Evolutionary conservation across 2,329 filamentous ascomycete genomes (phyloP).

Genomic region (Aotearoamyces nothofagi): DNA sequence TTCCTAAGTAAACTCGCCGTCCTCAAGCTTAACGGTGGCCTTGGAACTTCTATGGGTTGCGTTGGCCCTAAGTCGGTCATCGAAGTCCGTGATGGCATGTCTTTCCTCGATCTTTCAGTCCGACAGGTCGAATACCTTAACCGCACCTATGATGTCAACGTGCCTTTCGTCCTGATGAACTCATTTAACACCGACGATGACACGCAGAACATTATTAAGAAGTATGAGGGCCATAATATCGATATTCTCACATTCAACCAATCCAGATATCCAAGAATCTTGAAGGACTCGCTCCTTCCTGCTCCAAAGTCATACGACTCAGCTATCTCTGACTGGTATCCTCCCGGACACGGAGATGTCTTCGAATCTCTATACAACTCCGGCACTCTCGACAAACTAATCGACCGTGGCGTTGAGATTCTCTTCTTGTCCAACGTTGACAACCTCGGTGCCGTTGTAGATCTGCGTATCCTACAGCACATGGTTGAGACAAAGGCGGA

Average conservation of each 20-base stretch:
- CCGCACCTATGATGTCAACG: slow-evolving; percentile 93
- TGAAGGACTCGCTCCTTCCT: slow-evolving; percentile 95
- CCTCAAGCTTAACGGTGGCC: slow-evolving; percentile 97
- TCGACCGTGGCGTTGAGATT: slow-evolving; percentile 90
- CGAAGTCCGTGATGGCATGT: slow-evolving; percentile 99
- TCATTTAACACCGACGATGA: slow-evolving; percentile 99
- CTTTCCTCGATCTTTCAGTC: slow-evolving; percentile 95
- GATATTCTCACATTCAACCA: slow-evolving; percentile 99
- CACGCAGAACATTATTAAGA: slow-evolving; percentile 98
- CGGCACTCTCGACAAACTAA: slow-evolving; percentile 89
- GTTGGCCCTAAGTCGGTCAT: slow-evolving; percentile 99
- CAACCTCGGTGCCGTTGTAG: slow-evolving; percentile 94
- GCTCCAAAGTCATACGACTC: slow-evolving; percentile 84
- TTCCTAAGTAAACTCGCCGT: slow-evolving; percentile 97
- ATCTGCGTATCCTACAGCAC: slow-evolving; percentile 96
- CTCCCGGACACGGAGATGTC: slow-evolving; percentile 96
- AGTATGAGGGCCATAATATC: slow-evolving; percentile 99
- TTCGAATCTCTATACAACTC: slow-evolving; percentile 99
- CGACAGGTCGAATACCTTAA: slow-evolving; percentile 99
- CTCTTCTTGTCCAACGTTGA: slow-evolving; percentile 98
- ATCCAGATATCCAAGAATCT: slow-evolving; percentile 92
- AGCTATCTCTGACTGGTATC: slow-evolving; percentile 93
- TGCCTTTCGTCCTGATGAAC: slow-evolving; percentile 99
- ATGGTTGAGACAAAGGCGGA: slow-evolving; percentile 96
- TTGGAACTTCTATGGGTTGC: slow-evolving; percentile 98